phyloP scores from a whole-genome alignment of 805 yeast genomes.

The Osmozyma mogii region DNA sequence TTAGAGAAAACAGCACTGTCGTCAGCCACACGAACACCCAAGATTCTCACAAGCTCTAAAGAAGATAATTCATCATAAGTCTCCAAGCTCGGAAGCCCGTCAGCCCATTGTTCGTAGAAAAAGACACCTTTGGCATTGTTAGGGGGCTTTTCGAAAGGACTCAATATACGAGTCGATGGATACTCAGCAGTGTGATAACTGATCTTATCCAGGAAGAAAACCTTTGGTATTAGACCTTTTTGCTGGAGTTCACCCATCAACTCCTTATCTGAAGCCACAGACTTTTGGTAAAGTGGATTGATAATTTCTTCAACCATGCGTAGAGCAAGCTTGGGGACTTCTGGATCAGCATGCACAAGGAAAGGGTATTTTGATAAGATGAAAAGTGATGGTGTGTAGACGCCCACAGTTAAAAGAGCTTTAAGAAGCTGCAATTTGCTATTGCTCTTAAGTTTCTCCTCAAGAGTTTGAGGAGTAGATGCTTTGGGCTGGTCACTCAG shows the following conservation, averaged over 20 bases:
- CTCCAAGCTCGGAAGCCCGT: slow-evolving; percentile 28
- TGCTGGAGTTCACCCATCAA: slow-evolving; percentile 14
- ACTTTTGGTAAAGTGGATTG: slow-evolving; percentile 35
- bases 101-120: slow-evolving; percentile 46
- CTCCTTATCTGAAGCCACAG: slow-evolving; percentile 15
- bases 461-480: slow-evolving; percentile 8
- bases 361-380: slow-evolving; percentile 57
- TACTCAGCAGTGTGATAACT: too few relatives aligned
- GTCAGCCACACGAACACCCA: slow-evolving; percentile 48
- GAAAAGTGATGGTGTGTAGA: slow-evolving; percentile 53
- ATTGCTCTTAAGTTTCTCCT: slow-evolving; percentile 13
- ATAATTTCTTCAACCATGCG: slow-evolving; percentile 43
- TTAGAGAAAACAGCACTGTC: slow-evolving; percentile 44
- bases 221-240: slow-evolving; percentile 14
- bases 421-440: slow-evolving; percentile 36
- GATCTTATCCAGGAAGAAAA: too few relatives aligned
- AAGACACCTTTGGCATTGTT: slow-evolving; percentile 22
- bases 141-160: slow-evolving; percentile 18
- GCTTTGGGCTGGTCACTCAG: too few relatives aligned
- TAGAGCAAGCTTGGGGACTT: slow-evolving; percentile 39
- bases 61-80: slow-evolving; percentile 43
- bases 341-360: slow-evolving; percentile 46
- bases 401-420: slow-evolving; percentile 48
- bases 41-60: slow-evolving; percentile 41
- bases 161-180: too few relatives aligned